Base-by-base conservation (phyloP, 2,329 filamentous ascomycete species). In the Trichophyton verrucosum region DNA sequence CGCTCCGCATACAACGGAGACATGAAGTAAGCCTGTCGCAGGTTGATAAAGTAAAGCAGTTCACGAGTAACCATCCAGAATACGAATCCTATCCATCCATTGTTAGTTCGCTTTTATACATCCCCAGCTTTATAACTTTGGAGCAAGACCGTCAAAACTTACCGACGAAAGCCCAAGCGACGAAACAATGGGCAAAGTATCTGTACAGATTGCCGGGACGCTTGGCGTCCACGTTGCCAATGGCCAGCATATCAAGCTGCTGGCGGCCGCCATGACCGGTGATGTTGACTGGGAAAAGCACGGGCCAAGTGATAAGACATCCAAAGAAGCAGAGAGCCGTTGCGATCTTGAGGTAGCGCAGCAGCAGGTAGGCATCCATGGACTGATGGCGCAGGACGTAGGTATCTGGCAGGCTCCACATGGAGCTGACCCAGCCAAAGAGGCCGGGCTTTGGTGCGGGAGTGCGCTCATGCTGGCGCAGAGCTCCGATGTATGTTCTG, bases 351-450 rank as follows among this genome's bases (percentile, higher is more conserved):
- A 97, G 76, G 69, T 92, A 96, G 40, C 92, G 89, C 30, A 97
- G 80, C 72, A 95, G 90, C 58, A 97, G 84, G 73, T 92, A 97
- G 36, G 88, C 88, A 72, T 99, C 92, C 64, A 99, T 82, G 0
- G 91, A 95, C 71, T 92, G 89, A 76, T 96, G 90, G 69, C 94
- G 89, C 22, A 97, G 82, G 27, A 91, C 84, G 69, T 89, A 90
- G 46, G 85, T 85, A 71, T 97, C 91, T 2, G 81, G 78, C 20
- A 85, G 73, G 66, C 81, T 81, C 76, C 83, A 86, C 74, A 89
- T 88, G 11, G 81, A 77, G 8, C 75, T 74, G 61, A 90, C 73
- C 87, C 87, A 91, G 66, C 86, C 82, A 67, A 88, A 76, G 53
- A 84, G 71, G 60, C 86, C 86, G 27, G 71, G 77, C 2, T 86